Evolutionary conservation across 495 filamentous ascomycete species (phyloP).

Genomic region (Hypoxylon fragiforme): DNA sequence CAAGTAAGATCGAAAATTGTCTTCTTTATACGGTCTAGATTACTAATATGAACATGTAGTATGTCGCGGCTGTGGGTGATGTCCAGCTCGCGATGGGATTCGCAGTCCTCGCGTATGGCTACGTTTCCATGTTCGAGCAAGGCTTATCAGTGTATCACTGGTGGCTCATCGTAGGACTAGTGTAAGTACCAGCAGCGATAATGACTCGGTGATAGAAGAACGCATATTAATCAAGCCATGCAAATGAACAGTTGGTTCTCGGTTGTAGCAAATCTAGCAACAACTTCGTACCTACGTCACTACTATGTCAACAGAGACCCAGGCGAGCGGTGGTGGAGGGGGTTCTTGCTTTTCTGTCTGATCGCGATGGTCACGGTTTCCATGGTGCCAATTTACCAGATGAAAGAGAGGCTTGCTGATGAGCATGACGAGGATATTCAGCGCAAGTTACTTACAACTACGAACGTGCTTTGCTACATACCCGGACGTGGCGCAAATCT

Average conservation of each 20-base stretch:
- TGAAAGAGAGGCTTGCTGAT: constrained; percentile 28
- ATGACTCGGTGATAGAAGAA: not conserved
- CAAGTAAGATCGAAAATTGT: constrained; percentile 10
- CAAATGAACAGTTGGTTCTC: constrained; percentile 26
- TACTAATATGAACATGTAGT: constrained; percentile 23
- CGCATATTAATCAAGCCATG: not conserved
- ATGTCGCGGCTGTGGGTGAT: constrained; percentile 26
- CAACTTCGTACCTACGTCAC: constrained; percentile 23
- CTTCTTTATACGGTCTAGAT: not conserved
- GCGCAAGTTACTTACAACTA: constrained; percentile 19
- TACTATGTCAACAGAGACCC: constrained; percentile 24
- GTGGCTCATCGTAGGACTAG: constrained; percentile 34
- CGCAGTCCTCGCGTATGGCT: constrained; percentile 24
- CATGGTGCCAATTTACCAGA: constrained; percentile 30
- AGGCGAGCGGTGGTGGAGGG: constrained; percentile 25
- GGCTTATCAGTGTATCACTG: constrained; percentile 32
- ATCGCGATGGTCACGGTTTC: constrained; percentile 23
- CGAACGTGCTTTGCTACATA: constrained; percentile 30
- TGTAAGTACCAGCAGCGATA: constrained; percentile 20
- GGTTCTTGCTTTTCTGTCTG: constrained; percentile 22
- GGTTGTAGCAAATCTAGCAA: constrained; percentile 29
- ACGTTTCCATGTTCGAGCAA: constrained; percentile 15
- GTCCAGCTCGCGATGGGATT: constrained; percentile 31
- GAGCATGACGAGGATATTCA: constrained; percentile 21
- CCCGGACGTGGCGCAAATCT: constrained; percentile 18